These are phyloP conservation scores for Copromyces sp. DNA, from an alignment of 495 filamentous ascomycete genomes.

Conservation along the genomic window DNA sequence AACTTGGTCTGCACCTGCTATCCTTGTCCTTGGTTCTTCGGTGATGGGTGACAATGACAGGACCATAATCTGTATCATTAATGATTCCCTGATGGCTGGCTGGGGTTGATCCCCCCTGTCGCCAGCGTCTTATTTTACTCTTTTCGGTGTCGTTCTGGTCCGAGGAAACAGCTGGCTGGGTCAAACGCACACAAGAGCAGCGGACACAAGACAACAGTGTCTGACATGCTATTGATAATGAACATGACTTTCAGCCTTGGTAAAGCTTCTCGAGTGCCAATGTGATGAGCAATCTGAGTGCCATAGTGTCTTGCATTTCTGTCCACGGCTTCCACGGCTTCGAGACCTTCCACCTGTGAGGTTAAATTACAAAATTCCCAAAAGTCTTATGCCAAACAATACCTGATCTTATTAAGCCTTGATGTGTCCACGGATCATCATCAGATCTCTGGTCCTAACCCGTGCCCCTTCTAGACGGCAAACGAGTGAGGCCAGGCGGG, in stretches of 20 bases:
- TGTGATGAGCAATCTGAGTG: not conserved
- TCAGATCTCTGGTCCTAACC: not conserved
- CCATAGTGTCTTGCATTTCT: not conserved
- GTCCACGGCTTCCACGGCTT: not conserved
- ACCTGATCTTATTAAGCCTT: not conserved
- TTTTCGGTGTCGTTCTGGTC: not conserved
- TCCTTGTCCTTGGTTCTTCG: not conserved
- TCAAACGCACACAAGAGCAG: not conserved
- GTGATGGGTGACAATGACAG: not conserved
- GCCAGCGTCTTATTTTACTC: not conserved
- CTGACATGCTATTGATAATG: not conserved
- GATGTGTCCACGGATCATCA: not conserved
- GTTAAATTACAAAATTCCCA: not conserved
- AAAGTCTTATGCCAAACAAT: not conserved
- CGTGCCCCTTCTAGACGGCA: too few species aligned
- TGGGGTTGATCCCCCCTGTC: not conserved
- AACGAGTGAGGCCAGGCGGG: not conserved
- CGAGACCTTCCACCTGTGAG: not conserved
- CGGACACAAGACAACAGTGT: not conserved
- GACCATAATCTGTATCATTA: not conserved
- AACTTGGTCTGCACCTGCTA: not conserved
- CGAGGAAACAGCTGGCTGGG: not conserved
- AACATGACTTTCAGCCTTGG: not conserved
- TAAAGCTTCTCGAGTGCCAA: not conserved
- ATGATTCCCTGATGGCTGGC: not conserved